These are phyloP conservation scores for Candida ovalis DNA, from an alignment of 805 yeast genomes.

Conservation along the genomic window DNA sequence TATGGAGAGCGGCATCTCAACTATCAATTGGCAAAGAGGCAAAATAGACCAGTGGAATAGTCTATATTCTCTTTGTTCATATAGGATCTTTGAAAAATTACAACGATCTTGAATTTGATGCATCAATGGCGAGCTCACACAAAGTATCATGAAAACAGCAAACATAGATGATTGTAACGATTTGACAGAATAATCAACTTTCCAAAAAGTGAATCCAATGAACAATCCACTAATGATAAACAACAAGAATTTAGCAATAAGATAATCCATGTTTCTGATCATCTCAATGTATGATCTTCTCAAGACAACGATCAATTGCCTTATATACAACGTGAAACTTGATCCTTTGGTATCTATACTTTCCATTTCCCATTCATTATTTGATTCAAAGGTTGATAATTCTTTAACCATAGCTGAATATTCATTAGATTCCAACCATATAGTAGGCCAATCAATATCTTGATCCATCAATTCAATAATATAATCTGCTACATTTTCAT, in stretches of 20 bases:
- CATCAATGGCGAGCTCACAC: constrained; percentile 53
- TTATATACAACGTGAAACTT: constrained; percentile 38
- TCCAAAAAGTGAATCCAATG: constrained; percentile 69
- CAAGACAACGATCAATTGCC: constrained; percentile 40
- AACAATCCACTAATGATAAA: constrained; percentile 49
- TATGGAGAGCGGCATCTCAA: constrained; percentile 57
- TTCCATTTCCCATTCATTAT: neutral
- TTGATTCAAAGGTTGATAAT: constrained; percentile 4
- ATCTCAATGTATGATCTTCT: constrained; percentile 41
- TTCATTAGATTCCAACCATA: constrained; percentile 28
- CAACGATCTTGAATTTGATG: constrained; percentile 58
- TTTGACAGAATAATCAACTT: constrained; percentile 42
- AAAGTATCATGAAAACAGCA: constrained; percentile 51
- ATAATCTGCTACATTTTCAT: constrained; percentile 42
- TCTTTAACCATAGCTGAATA: constrained; percentile 16
- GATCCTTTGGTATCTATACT: constrained; percentile 11
- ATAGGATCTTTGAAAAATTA: constrained; percentile 27
- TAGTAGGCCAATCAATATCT: constrained; percentile 32
- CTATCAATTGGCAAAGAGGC: constrained; percentile 45
- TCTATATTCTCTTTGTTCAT: constrained; percentile 59
- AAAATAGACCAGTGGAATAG: constrained; percentile 63
- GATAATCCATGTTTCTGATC: constrained; percentile 61
- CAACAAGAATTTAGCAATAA: constrained; percentile 52
- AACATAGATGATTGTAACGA: constrained; percentile 54
- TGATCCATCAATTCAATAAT: constrained; percentile 44